These are phyloP conservation scores for Trypanosoma rangeli DNA, from an alignment of 208 protist species.

Conservation along the genomic window DNA sequence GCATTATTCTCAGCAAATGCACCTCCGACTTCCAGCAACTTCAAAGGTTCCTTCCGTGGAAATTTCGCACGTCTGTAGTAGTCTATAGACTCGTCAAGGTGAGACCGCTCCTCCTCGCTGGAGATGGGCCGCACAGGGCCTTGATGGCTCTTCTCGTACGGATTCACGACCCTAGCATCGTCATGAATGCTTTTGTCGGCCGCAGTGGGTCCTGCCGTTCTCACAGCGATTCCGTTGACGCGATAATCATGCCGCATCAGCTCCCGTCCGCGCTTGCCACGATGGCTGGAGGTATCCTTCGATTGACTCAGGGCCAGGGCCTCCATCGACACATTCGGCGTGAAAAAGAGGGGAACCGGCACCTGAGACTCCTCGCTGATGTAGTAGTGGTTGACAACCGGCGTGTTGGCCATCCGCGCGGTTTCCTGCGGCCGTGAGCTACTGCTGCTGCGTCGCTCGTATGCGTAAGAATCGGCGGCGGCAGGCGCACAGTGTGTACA, in stretches of 20 bases:
- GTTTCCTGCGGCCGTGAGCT: neutral
- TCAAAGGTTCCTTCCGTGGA: slow-evolving; percentile 15
- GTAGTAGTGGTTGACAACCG: slow-evolving; percentile 24
- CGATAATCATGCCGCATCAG: neutral
- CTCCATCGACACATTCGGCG: slow-evolving; percentile 22
- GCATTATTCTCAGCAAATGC: neutral
- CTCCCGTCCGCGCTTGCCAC: neutral
- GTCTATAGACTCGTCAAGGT: slow-evolving; percentile 6
- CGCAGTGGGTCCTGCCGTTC: neutral
- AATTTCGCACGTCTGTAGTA: slow-evolving; percentile 19
- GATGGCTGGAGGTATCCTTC: neutral
- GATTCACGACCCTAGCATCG: slow-evolving; percentile 8
- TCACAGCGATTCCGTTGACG: neutral
- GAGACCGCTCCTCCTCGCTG: slow-evolving; percentile 2
- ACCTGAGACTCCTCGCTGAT: neutral
- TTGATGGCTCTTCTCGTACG: slow-evolving; percentile 21
- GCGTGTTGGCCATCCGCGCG: neutral
- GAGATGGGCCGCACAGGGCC: slow-evolving; percentile 15
- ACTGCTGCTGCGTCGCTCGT: too few species aligned
- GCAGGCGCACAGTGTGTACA: neutral
- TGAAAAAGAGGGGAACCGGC: slow-evolving; percentile 8
- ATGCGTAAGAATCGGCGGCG: neutral
- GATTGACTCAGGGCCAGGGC: slow-evolving; percentile 4
- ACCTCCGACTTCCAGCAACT: neutral
- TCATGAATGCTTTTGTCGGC: neutral